Evolutionary conservation across 192 early-diverging fungal species (phyloP), one percentile per base, ranked within the genome.

Genomic region (Entomortierella chlamydospora): DNA sequence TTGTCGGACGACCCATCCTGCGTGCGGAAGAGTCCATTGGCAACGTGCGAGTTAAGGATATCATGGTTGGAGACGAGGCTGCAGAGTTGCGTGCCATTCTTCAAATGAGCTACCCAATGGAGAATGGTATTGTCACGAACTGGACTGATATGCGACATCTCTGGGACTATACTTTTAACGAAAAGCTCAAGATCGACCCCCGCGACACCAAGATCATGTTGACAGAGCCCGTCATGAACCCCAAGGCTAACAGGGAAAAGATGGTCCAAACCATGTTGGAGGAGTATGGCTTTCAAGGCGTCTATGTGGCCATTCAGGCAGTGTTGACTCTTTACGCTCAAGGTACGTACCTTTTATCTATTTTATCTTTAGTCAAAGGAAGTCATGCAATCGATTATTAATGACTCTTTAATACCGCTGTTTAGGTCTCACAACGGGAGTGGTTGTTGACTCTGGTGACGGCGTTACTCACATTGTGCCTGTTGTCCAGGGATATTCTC

Each of bases 391-490:
- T 5, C 15, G 18, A 12, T 42, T 41, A 5, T 42, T 26, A 61
- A 42, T 39, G 11, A 23, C n/a, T 39, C 7, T 45, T 49, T 28
- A 18, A 33, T 7, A 2, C 20, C n/a, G 29, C 3, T 42, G 39
- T 42, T 25, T 52, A 94, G 93, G 93, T 62, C 82, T 98, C 64
- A 85, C 93, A 64, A 98, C 98, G 20, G 98, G 98, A 80, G 96
- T 98, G 47, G 98, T 99, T 6, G 93, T 99, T 17, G 98, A 99
- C 84, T 98, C 96, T 56, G 98, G 98, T 23, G 98, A 99, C 83
- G 97, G 98, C 82, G 98, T 99, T 29, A 98, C 98, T 12, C 98
- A 99, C 73, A 97, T 98, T 85, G 97, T 99, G 23, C 98, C 98
- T 34, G 96, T 99, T n/a, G 97, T 95, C 80, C 91, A 98, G 66